These are phyloP conservation scores for Panicum virgatum DNA, from an alignment of 202 grass and related monocot species.

Conservation along the genomic window DNA sequence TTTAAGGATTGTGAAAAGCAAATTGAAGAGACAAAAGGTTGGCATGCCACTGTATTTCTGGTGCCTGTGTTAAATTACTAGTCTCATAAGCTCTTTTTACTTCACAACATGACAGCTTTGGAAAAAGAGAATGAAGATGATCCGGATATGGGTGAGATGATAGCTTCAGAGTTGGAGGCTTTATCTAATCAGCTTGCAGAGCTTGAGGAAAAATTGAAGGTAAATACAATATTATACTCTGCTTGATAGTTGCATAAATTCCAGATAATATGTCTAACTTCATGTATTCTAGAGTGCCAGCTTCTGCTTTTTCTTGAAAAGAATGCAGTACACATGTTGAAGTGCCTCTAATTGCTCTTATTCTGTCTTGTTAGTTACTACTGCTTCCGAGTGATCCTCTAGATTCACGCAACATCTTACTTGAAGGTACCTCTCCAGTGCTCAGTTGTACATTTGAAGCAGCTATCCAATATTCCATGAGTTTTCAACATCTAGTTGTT, in stretches of 20 bases:
- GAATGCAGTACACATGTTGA: conserved; percentile 36
- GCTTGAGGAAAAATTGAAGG: conserved; percentile 84
- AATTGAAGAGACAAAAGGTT: conserved; percentile 91
- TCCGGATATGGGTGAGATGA: conserved; percentile 90
- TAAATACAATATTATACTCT: conserved; percentile 25
- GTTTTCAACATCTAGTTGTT: not conserved
- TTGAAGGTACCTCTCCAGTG: conserved; percentile 72
- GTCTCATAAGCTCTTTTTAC: conserved; percentile 11
- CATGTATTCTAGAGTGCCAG: not conserved
- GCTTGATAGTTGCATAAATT: not conserved
- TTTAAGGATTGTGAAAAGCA: conserved; percentile 91
- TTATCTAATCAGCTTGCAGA: conserved; percentile 78
- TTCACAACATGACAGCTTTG: conserved; percentile 53
- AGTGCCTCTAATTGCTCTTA: conserved; percentile 14
- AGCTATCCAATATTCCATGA: not conserved
- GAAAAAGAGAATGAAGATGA: conserved; percentile 62
- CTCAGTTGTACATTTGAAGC: conserved; percentile 21
- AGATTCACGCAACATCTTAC: conserved; percentile 93
- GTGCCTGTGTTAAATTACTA: not conserved
- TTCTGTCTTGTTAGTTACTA: conserved; percentile 58
- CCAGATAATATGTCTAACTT: not conserved
- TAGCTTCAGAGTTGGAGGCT: conserved; percentile 72
- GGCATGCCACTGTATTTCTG: conserved; percentile 21
- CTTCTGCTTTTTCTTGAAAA: not conserved
- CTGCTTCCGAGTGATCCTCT: conserved; percentile 88